Base-by-base conservation (phyloP, 2,329 filamentous ascomycete genomes). In the Xylariaceae sp. region DNA sequence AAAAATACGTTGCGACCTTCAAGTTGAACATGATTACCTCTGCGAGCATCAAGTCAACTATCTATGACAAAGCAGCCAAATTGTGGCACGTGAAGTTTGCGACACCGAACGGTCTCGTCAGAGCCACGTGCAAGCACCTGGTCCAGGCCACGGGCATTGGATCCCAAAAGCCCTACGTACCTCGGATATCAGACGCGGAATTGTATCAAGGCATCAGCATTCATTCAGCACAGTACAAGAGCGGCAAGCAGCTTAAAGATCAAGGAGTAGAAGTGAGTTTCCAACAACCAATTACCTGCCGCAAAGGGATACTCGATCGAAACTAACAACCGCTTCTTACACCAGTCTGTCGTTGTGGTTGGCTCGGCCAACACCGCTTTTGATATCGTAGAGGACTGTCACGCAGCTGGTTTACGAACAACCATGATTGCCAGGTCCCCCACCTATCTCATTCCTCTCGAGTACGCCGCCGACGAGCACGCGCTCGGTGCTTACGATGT, bases 281-380 rank as follows among this genome's bases (percentile, higher is more conserved):
- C n/a, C n/a, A n/a, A n/a, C n/a, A n/a, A n/a, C n/a, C n/a, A n/a
- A n/a, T n/a, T n/a, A 26, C 6, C 24, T 26, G 12, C n/a, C 24
- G 12, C 12, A 26, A 13, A n/a, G n/a, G n/a, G 6, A 6, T 26
- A 26, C 24, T 14, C 24, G 6, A 6, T 13, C n/a, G n/a, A n/a
- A n/a, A n/a, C n/a, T n/a, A n/a, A n/a, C n/a, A n/a, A n/a, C n/a
- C n/a, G n/a, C n/a, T n/a, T n/a, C n/a, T n/a, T n/a, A n/a, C n/a
- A n/a, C n/a, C 25, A 38, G 52, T 50, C 54, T 2, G 56, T 55
- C 10, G 29, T 54, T 7, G 43, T 63, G 7, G 46, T 61, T 19
- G 62, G 61, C 14, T 59, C 61, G 2, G 59, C 57, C 13, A 65
- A 64, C 37, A 60, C 58, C 2, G 62, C 57, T 5, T 65, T 67